Base-by-base conservation (phyloP, 192 early-diverging fungal species). In the Coemansia sp. region DNA sequence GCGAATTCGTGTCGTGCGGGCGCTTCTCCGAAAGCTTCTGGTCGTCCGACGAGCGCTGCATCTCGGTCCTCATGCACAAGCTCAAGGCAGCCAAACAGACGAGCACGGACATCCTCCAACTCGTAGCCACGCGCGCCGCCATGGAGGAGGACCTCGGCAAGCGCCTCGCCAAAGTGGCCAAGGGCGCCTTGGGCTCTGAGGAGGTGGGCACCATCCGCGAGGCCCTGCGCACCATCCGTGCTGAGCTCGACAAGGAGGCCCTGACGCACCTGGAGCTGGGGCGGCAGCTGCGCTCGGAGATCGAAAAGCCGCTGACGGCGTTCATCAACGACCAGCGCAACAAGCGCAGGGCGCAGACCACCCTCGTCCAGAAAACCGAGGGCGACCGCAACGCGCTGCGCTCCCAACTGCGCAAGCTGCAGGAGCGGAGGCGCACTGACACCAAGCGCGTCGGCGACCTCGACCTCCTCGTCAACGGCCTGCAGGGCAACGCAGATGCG, bases 71-170 rank as follows among this genome's bases (percentile, higher is more conserved):
- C 14, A 88, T 85, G 61, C 78, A 87, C 54, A 87, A 88, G 60
- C 85, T 93, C 72, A 86, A 86, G 65, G 88, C 81, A 68, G 85
- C 89, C 31, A 91, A 91, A 60, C 81, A 86, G 51, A 91, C 91
- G 2, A 88, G 88, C 67, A 79, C 85, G 42, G 91, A 93, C 67
- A 75, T 93, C 6, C 75, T 88, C 63, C 67, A 77, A 17, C 82
- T 93, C 74, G 87, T 89, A 37, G 72, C 81, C 63, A 69, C 78
- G 31, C 69, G 91, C 50, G 88, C 91, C 5, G 61, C 77, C 1
- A 67, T 91, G 33, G 88, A 93, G 40, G 91, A 93, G 53, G 91
- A 93, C 9, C 81, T 88, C 63, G 90, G 90, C 51, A 89, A 89
- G 68, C 84, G 84, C 63, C 62, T 93, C 41, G 42, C 80, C 36